A percentile compares a stretch with the other conserved stretches of the same genome.
phyloP scores from a whole-genome alignment of 441 rosid genomes.

The Breynia disticha region DNA sequence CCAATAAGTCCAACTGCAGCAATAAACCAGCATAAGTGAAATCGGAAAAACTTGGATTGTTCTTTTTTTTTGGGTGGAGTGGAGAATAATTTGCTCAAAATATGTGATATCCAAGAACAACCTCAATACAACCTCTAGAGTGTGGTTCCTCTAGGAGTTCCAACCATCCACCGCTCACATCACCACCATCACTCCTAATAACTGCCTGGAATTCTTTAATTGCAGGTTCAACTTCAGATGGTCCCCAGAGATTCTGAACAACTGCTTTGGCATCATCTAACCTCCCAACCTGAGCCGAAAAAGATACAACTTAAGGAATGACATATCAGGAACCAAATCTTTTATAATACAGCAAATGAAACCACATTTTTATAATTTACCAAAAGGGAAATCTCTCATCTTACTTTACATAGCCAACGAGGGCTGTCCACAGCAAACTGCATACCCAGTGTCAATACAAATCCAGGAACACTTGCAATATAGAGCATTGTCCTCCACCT shows the following conservation, averaged over 20 bases:
- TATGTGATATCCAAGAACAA: constrained; percentile 24
- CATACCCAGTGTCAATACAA: constrained; percentile 55
- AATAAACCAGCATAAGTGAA: constrained; percentile 6
- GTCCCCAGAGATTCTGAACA: constrained; percentile 56
- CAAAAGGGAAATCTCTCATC: constrained; percentile 10
- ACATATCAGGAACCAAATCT: constrained; percentile 8
- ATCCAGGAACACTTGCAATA: constrained; percentile 51
- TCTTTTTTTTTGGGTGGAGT: neutral
- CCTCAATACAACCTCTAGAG: constrained; percentile 67
- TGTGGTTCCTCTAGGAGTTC: constrained; percentile 73
- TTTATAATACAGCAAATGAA: constrained; percentile 5
- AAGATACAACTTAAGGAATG: constrained; percentile 11
- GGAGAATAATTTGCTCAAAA: neutral
- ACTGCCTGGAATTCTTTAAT: constrained; percentile 51
- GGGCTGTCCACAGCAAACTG: constrained; percentile 81
- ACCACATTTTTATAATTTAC: constrained; percentile 3
- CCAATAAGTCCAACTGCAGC: constrained; percentile 62
- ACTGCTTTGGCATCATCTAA: constrained; percentile 48
- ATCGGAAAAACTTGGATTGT: too few species aligned
- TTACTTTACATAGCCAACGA: constrained; percentile 75
- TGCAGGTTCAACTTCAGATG: constrained; percentile 43
- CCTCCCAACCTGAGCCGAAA: constrained; percentile 41
- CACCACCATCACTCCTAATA: constrained; percentile 41
- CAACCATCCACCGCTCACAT: constrained; percentile 46
- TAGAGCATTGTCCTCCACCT: constrained; percentile 80